These are phyloP conservation scores for Aspergillaceae sp. DNA, from an alignment of 2,329 filamentous ascomycete genomes.

Conservation along the genomic window DNA sequence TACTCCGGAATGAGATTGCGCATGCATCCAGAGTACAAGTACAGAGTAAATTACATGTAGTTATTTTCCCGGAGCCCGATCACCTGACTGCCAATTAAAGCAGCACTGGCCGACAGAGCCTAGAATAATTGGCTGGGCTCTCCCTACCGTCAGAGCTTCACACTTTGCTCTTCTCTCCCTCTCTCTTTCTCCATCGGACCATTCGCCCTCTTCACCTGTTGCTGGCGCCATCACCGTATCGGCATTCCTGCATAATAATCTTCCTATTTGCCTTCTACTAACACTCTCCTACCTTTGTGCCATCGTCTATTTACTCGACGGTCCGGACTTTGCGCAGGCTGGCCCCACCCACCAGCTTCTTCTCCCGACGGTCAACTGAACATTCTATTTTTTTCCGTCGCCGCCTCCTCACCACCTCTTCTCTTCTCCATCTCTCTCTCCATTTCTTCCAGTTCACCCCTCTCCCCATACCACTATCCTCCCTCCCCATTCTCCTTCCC, in stretches of 20 bases:
- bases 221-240: not conserved
- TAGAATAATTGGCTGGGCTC: too few relatives aligned
- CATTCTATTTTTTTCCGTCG: not conserved
- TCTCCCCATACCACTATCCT: slow-evolving; percentile 1
- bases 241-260: too few relatives aligned
- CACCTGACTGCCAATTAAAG: not conserved
- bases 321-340: too few relatives aligned
- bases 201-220: too few relatives aligned
- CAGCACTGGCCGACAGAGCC: not conserved
- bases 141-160: not conserved
- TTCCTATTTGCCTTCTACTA: too few relatives aligned
- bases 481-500: not conserved
- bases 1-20: too few relatives aligned
- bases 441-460: not conserved
- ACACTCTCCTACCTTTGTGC: too few relatives aligned
- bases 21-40: too few relatives aligned
- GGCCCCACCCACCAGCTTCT: too few relatives aligned
- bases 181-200: slow-evolving; percentile 1
- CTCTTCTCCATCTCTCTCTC: not conserved
- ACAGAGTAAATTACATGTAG: too few relatives aligned
- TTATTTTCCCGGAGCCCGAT: not conserved
- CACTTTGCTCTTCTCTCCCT: slow-evolving; percentile 20
- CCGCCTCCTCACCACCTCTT: not conserved
- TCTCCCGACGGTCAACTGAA: not conserved
- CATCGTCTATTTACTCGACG: too few relatives aligned